A percentile compares a stretch with the other conserved stretches of the same genome.
Evolutionary conservation across 805 yeast species (phyloP).

Genomic region (Hanseniaspora singularis): DNA sequence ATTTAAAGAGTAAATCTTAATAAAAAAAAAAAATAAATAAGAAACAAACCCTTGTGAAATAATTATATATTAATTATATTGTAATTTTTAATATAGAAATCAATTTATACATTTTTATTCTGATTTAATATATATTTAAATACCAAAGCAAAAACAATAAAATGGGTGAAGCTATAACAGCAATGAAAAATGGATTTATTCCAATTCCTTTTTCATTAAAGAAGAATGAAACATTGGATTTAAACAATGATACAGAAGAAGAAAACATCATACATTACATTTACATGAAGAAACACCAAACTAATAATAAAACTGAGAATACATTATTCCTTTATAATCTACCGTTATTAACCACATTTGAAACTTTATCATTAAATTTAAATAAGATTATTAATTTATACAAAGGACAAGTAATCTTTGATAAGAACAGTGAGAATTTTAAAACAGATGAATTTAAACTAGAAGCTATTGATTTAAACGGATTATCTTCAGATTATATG

Average conservation of each 20-base stretch:
- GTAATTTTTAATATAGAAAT: too few species aligned
- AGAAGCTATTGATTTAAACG: conserved; percentile 41
- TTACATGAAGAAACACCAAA: conserved; percentile 52
- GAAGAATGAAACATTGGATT: conserved; percentile 16
- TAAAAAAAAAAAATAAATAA: too few species aligned
- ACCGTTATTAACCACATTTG: conserved; percentile 49
- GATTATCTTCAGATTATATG: conserved; percentile 42
- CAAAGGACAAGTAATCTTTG: conserved; percentile 50
- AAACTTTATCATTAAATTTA: conserved; percentile 45
- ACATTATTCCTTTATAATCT: conserved; percentile 66
- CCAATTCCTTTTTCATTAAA: conserved; percentile 28
- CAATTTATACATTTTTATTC: too few species aligned
- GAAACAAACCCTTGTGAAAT: too few species aligned
- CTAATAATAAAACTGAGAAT: conserved; percentile 35
- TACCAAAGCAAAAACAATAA: background rate
- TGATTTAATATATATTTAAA: background rate
- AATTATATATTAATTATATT: too few species aligned
- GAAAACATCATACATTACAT: conserved; percentile 38
- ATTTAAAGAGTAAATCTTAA: too few species aligned
- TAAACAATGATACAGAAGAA: conserved; percentile 11
- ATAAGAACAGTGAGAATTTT: conserved; percentile 29
- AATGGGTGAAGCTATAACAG: background rate
- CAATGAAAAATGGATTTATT: conserved; percentile 29
- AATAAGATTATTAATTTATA: conserved; percentile 36
- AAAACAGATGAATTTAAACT: conserved; percentile 35